A percentile compares a stretch with the other conserved stretches of the same genome.
Evolutionary conservation across 192 early-diverging fungal species (phyloP).

Genomic region (Dispira simplex): DNA sequence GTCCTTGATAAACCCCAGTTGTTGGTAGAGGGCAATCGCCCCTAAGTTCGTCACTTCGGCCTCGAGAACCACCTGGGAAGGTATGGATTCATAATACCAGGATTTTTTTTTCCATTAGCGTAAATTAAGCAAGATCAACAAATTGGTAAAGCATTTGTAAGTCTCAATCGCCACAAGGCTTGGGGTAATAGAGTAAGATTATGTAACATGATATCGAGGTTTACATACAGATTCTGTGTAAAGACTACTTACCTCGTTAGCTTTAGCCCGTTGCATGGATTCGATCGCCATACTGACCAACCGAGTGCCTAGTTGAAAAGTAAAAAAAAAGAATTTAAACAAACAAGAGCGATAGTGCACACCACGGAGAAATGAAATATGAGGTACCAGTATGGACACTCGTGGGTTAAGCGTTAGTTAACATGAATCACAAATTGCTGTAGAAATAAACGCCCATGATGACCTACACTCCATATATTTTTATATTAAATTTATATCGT

Average conservation of each 20-base stretch:
- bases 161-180: background rate
- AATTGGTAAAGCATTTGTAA: background rate
- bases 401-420: too few species aligned
- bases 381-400: too few species aligned
- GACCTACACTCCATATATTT: too few species aligned
- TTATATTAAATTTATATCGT: background rate
- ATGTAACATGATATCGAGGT: background rate
- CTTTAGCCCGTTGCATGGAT: conserved; percentile 55
- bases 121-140: background rate
- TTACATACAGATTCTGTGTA: background rate
- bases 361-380: too few species aligned
- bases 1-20: conserved; percentile 83
- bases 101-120: background rate
- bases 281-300: conserved; percentile 59
- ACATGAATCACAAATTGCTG: too few species aligned
- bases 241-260: conserved; percentile 53
- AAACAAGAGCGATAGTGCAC: too few species aligned
- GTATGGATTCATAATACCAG: background rate
- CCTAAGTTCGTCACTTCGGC: conserved; percentile 77
- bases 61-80: conserved; percentile 59
- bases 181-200: background rate
- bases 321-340: too few species aligned
- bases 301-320: conserved; percentile 24
- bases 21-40: conserved; percentile 76
- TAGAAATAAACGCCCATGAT: too few species aligned